Evolutionary conservation across 2,329 filamentous ascomycete genomes (phyloP), one percentile per base, ranked within the genome.

Genomic region (Seiridium cupressi): DNA sequence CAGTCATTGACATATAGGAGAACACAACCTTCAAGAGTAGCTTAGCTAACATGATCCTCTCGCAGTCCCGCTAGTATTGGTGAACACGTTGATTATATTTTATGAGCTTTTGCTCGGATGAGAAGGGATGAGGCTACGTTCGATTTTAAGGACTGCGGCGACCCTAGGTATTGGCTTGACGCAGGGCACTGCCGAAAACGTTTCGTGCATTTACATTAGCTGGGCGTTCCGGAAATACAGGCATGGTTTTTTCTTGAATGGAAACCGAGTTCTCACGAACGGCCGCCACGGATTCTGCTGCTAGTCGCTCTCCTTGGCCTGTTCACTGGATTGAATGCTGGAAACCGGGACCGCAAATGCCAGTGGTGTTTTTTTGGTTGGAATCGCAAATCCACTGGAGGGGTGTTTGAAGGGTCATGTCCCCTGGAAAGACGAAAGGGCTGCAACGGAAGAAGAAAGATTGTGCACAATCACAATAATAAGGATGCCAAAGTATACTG

Each of bases 41-140:
- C 10, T 40, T 42, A 32, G 26, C 55, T 57, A 26, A 46, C 44
- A 36, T n/a, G 42, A 7, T n/a, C 11, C 51, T 40, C 26, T 55
- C 18, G 55, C 67, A 95, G 92, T 94, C 82, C 93, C 92, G 11
- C 77, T 96, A 64, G 96, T 96, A 75, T 85, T 87, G 63, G 86
- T 94, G 70, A 96, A 96, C 75, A 87, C 88, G 5, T 74, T 93
- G 65, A 89, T 96, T 65, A 95, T 96, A 71, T 73, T 92, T 61
- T 96, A 93, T 77, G 89, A 93, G 77, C 79, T 95, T 46, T 81
- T 93, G 51, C 79, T 93, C 35, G 91, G 91, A 60, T 93, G 47
- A 56, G 34, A 32, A 26, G 10, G 10, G 13, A 18, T 11, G 13
- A 35, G 35, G 36, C 10, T 35, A 31, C 9, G n/a, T 8, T 32